Percentiles rank a stretch among this genome's conserved stretches.
These are phyloP conservation scores for Xylaria curta DNA, from an alignment of 495 filamentous ascomycete species.

Conservation along the genomic window DNA sequence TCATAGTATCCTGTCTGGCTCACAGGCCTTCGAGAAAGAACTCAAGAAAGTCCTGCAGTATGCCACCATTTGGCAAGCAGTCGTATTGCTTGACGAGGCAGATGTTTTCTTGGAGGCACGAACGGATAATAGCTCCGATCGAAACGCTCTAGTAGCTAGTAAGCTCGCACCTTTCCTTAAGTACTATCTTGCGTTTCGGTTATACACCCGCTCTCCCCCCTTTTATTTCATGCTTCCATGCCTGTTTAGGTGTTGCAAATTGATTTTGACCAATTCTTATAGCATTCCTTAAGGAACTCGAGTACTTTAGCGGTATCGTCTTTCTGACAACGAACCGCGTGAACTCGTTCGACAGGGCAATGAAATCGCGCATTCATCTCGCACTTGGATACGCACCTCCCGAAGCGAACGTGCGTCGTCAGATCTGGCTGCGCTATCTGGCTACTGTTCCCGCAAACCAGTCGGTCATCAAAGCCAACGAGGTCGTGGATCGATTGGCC, in stretches of 20 bases:
- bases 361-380: conserved; percentile 58
- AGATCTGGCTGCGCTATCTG: conserved; percentile 42
- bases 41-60: conserved; percentile 83
- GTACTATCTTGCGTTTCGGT: not conserved
- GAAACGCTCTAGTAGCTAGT: conserved; percentile 53
- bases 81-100: conserved; percentile 58
- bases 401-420: conserved; percentile 34
- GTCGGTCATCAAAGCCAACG: conserved; percentile 32
- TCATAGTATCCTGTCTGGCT: conserved; percentile 29
- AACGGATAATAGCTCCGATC: conserved; percentile 43
- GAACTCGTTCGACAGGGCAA: conserved; percentile 60
- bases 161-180: conserved; percentile 34
- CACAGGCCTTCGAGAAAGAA: conserved; percentile 65
- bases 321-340: conserved; percentile 62
- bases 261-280: conserved; percentile 71
- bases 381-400: conserved; percentile 46
- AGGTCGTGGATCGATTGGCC: conserved; percentile 45
- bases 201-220: not conserved
- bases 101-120: conserved; percentile 56
- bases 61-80: conserved; percentile 55
- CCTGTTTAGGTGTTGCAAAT: conserved; percentile 14
- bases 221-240: not conserved
- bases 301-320: conserved; percentile 55
- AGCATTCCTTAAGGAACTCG: conserved; percentile 52
- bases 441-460: conserved; percentile 22